Base-by-base conservation (phyloP, 371 early-diverging fungal species). In the Nosema muscidifuracis region DNA sequence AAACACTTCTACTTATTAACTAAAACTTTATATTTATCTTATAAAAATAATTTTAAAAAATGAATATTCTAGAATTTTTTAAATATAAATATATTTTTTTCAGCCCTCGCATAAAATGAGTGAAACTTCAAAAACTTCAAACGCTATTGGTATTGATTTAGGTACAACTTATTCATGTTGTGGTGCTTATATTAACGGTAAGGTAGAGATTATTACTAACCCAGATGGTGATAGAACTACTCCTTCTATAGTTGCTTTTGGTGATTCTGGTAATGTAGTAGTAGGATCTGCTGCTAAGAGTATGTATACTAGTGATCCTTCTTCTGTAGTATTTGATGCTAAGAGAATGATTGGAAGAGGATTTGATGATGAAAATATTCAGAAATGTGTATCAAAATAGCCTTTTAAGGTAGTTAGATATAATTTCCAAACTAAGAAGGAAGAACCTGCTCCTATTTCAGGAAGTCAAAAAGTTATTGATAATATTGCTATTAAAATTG, bases 151-250 rank as follows among this genome's bases (percentile, higher is more conserved):
- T 65, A 84, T 84, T 65, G 85, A 96, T 88, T 87, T 98, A 85
- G 97, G 98, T 83, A 96, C 97, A 83, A 96, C 97, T 82, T 95
- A 96, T 89, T 93, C 93, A 26, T 95, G 95, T 85, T 93, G 94
- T 79, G 94, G 90, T 83, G 91, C 92, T 66, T 92, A 90, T 82
- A 90, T 90, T 85, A 91, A 92, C 86, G 93, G 92, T 83, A 91
- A 77, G 30, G 67, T 80, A 36, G 79, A 82, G 67, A 72, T 83
- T 24, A 77, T 84, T 30, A 91, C 93, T 84, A 93, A 94, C 87
- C 90, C 89, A 85, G 93, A 93, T 85, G 94, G 92, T 80, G 89
- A 91, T 87, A 88, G 93, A 78, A 93, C 91, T 72, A 92, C 92
- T 62, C 93, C 93, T 69, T 90, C 92, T 57, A 90, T 91, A 66